phyloP scores from a whole-genome alignment of 257 asterid genomes.

The Penstemon newberryi region DNA sequence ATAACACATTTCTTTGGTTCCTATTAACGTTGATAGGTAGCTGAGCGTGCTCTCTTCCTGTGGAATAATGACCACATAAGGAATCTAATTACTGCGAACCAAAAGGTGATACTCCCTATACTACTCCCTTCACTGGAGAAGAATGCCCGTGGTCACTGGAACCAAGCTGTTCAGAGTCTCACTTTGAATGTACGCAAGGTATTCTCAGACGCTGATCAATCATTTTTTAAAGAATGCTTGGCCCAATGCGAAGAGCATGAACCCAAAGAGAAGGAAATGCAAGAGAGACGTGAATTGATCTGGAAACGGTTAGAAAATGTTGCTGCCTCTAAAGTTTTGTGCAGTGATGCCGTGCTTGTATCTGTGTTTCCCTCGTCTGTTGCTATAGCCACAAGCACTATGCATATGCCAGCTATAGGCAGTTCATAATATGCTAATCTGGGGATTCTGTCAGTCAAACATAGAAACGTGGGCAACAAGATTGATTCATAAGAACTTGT shows the following conservation, averaged over 20 bases:
- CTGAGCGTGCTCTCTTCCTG: conserved; percentile 45
- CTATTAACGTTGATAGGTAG: conserved; percentile 33
- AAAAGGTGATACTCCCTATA: conserved; percentile 36
- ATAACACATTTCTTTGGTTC: conserved; percentile 9
- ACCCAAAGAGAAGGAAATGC: conserved; percentile 26
- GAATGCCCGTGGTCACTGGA: conserved; percentile 41
- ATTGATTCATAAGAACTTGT: background rate
- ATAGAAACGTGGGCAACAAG: background rate
- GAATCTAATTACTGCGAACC: conserved; percentile 33
- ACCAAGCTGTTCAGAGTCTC: conserved; percentile 42
- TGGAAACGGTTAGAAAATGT: conserved; percentile 43
- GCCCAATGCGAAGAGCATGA: conserved; percentile 39
- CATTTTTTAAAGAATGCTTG: conserved; percentile 37
- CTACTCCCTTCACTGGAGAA: conserved; percentile 41
- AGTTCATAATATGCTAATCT: conserved; percentile 5
- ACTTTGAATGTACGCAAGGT: conserved; percentile 38
- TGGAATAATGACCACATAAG: conserved; percentile 48
- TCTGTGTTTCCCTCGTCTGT: conserved; percentile 36
- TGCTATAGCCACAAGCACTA: conserved; percentile 26
- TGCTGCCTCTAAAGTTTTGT: conserved; percentile 33
- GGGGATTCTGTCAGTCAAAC: background rate
- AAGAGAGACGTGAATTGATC: conserved; percentile 32
- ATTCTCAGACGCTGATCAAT: conserved; percentile 40
- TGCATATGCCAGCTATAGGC: conserved; percentile 10
- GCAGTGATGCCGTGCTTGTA: conserved; percentile 35